Base-by-base conservation (phyloP, 306 rosid genomes). In the Dryas alaskensis region DNA sequence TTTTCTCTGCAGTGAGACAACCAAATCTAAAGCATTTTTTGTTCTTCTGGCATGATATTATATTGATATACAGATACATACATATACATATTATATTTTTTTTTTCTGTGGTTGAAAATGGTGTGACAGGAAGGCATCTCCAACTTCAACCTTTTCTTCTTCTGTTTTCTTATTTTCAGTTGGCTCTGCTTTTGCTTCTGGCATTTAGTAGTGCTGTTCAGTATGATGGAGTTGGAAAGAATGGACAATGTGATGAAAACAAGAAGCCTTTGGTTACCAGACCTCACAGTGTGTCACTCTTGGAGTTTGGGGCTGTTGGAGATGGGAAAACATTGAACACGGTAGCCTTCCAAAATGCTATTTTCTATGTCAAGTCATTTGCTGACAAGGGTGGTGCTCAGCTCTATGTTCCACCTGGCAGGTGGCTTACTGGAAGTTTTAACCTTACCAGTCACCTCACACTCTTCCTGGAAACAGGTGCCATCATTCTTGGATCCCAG, bases 301-400 rank as follows among this genome's bases (percentile, higher is more conserved):
- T 75, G 48, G 96, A 90, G 76, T 87, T 87, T 74, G 96, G 96
- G 22, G 91, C 88, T 2, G 88, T 90, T 43, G 96, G 96, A 67
- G 92, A 90, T 68, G 96, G 91, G n/a, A 80, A 77, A 78, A 87
- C 88, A 31, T 59, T 87, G 70, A 90, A 90, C 79, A 87, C 92
- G 0, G 81, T 86, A 27, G 96, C 96, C 13, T 80, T 80, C 47
- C 92, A 89, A 55, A 89, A 89, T 80, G 92, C 92, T 65, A 73
- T 89, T 65, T 89, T 89, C 79, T 87, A 90, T 57, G 85, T 76
- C 49, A 87, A 87, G 81, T 90, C 96, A 16, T 87, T 90, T 77
- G 84, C 88, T 17, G 91, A 90, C 47, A 90, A 87, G 79, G 96
- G 96, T 10, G 96, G 96, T 14, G 96, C 92, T 52, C 83, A 87